Percentiles rank a stretch among this genome's conserved stretches.
These are phyloP conservation scores for Metschnikowia noctiluminum DNA, from an alignment of 805 yeast genomes.

Conservation along the genomic window DNA sequence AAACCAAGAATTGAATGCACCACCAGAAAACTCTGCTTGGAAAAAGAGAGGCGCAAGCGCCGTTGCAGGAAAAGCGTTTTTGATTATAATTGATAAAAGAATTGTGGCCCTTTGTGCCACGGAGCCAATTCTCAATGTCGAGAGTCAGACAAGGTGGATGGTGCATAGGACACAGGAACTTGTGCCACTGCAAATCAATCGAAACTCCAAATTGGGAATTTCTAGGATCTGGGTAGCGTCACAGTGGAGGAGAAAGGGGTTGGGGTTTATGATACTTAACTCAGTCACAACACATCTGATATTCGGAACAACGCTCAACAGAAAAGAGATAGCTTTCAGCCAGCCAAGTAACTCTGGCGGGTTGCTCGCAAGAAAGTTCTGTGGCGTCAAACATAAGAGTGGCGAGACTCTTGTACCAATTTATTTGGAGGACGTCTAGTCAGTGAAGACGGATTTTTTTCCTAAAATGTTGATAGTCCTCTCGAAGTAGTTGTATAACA, in stretches of 20 bases:
- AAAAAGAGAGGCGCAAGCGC: conserved; percentile 5
- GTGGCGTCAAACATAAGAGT: conserved; percentile 52
- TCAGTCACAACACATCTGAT: conserved; percentile 43
- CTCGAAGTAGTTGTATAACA: conserved; percentile 58
- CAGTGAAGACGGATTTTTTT: conserved; percentile 18
- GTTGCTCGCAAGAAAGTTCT: conserved; percentile 52
- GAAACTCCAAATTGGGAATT: conserved; percentile 32
- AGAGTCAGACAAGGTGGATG: conserved; percentile 55
- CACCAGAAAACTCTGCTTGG: conserved; percentile 34
- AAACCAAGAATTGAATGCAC: conserved; percentile 61
- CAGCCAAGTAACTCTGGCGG: conserved; percentile 71
- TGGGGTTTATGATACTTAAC: conserved; percentile 46
- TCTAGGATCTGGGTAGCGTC: conserved; percentile 45
- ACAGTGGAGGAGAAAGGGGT: conserved; percentile 46
- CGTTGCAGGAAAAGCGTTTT: conserved; percentile 35
- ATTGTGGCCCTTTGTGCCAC: conserved; percentile 58
- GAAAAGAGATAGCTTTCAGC: conserved; percentile 57
- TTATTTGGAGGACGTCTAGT: conserved; percentile 31
- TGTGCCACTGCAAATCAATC: conserved; percentile 45
- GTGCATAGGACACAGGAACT: conserved; percentile 46
- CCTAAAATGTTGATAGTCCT: conserved; percentile 16
- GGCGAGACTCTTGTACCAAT: conserved; percentile 52
- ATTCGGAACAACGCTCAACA: conserved; percentile 46
- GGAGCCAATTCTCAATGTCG: conserved; percentile 35
- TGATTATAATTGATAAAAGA: conserved; percentile 42